Conservation (phyloP, 1,284 basidiomycete genomes). For the Athelia sp. region DNA sequence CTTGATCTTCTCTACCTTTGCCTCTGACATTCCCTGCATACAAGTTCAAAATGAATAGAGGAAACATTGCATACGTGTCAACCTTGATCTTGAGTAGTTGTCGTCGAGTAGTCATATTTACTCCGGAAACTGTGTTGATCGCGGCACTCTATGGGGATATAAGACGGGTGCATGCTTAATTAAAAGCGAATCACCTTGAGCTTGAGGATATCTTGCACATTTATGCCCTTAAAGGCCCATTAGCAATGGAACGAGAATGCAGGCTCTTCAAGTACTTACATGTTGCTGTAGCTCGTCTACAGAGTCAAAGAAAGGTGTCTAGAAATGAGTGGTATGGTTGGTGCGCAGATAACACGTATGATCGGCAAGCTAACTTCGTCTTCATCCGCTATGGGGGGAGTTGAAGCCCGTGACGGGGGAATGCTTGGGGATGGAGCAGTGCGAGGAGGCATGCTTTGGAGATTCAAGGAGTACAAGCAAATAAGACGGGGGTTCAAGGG, state of each 20-base stretch:
- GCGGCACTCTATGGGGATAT: slow-evolving; percentile 48
- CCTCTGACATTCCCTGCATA: slow-evolving; percentile 77
- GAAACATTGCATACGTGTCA: not conserved
- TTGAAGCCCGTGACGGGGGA: slow-evolving; percentile 30
- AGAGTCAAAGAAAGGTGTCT: slow-evolving; percentile 67
- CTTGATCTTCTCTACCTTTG: slow-evolving; percentile 96
- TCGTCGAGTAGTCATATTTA: slow-evolving; percentile 81
- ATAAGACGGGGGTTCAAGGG: too few relatives aligned
- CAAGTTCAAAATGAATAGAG: slow-evolving; percentile 13
- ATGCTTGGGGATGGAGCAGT: slow-evolving; percentile 37
- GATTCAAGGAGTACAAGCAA: too few relatives aligned
- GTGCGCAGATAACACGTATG: slow-evolving; percentile 1
- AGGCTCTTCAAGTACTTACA: slow-evolving; percentile 36
- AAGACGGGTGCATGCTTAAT: slow-evolving; percentile 2
- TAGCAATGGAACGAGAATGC: slow-evolving; percentile 4
- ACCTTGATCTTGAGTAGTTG: slow-evolving; percentile 92
- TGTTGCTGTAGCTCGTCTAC: slow-evolving; percentile 89
- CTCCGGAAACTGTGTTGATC: slow-evolving; percentile 76
- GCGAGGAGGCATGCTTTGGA: slow-evolving; percentile 38
- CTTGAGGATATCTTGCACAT: slow-evolving; percentile 90
- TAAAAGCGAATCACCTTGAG: slow-evolving; percentile 62
- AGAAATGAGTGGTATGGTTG: not conserved
- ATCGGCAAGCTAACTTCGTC: slow-evolving; percentile 26
- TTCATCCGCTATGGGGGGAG: slow-evolving; percentile 35
- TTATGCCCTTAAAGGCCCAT: slow-evolving; percentile 67